These are phyloP conservation scores for Debaryomyces nepalensis DNA, from an alignment of 1,139 yeast genomes.

Conservation along the genomic window DNA sequence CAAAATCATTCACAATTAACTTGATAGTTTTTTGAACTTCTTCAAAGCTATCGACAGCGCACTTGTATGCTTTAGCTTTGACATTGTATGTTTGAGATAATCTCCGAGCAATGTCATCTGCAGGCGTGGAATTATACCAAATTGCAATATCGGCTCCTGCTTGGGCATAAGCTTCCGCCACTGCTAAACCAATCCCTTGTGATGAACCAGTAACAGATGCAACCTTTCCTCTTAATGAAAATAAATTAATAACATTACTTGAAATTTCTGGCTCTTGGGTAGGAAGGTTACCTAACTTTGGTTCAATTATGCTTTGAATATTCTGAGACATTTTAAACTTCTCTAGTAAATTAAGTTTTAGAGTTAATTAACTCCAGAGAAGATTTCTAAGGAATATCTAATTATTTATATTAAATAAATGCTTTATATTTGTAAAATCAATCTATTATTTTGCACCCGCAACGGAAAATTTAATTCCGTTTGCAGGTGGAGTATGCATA, in stretches of 20 bases:
- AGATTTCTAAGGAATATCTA: not conserved
- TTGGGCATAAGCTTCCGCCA: conserved; percentile 85
- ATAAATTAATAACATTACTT: conserved; percentile 48
- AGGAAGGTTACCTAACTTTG: conserved; percentile 32
- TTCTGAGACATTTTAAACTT: not conserved
- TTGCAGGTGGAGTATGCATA: not conserved
- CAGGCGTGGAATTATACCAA: conserved; percentile 65
- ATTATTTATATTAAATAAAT: not conserved
- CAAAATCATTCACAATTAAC: conserved; percentile 70
- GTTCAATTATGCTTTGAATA: not conserved
- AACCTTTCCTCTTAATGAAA: conserved; percentile 78
- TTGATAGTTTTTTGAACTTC: conserved; percentile 61
- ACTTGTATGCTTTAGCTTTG: conserved; percentile 70
- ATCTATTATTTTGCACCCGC: not conserved
- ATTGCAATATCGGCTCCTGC: conserved; percentile 91
- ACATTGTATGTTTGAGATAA: conserved; percentile 68
- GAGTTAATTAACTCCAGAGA: not conserved
- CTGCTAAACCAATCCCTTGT: conserved; percentile 84
- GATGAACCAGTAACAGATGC: conserved; percentile 89
- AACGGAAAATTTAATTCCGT: not conserved
- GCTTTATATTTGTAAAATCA: not conserved
- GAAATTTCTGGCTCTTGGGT: conserved; percentile 34
- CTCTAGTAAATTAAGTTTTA: not conserved
- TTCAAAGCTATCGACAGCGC: conserved; percentile 62
- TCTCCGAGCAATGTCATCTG: conserved; percentile 60